These are phyloP conservation scores for Centrapalus pauciflorus DNA, from an alignment of 129 eudicot species.

Conservation along the genomic window DNA sequence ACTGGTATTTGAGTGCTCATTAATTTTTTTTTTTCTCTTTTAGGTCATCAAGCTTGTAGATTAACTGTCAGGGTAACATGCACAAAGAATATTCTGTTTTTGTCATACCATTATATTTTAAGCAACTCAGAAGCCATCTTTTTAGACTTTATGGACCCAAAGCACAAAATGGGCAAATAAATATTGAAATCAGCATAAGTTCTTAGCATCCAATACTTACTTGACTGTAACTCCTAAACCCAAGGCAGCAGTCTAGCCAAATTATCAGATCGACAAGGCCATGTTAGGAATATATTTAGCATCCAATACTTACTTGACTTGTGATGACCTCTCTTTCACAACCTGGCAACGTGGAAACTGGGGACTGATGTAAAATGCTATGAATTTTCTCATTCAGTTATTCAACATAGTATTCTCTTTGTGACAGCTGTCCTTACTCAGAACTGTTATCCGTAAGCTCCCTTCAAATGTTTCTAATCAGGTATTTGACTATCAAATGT, in stretches of 20 bases:
- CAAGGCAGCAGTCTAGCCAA: not conserved
- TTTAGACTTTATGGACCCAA: not conserved
- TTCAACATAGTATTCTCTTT: not conserved
- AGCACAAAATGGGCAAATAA: not conserved
- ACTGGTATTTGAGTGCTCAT: not conserved
- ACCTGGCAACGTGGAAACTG: not conserved
- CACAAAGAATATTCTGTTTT: not conserved
- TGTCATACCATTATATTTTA: not conserved
- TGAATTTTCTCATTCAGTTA: not conserved
- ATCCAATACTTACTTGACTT: not conserved
- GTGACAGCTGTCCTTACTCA: constrained; percentile 10
- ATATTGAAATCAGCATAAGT: not conserved
- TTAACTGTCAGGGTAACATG: not conserved
- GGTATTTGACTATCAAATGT: not conserved
- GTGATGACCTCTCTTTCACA: not conserved
- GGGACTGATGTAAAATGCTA: not conserved
- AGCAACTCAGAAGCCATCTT: not conserved
- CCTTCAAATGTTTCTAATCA: not conserved
- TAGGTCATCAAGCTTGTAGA: not conserved
- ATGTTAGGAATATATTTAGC: not conserved
- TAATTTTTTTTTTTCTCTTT: not conserved
- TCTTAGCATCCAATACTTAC: too few relatives aligned
- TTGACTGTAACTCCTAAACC: not conserved
- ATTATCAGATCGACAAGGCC: not conserved
- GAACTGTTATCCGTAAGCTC: not conserved